phyloP scores from a whole-genome alignment of 768 basidiomycete genomes.

The Hygrophoropsis aurantiaca region DNA sequence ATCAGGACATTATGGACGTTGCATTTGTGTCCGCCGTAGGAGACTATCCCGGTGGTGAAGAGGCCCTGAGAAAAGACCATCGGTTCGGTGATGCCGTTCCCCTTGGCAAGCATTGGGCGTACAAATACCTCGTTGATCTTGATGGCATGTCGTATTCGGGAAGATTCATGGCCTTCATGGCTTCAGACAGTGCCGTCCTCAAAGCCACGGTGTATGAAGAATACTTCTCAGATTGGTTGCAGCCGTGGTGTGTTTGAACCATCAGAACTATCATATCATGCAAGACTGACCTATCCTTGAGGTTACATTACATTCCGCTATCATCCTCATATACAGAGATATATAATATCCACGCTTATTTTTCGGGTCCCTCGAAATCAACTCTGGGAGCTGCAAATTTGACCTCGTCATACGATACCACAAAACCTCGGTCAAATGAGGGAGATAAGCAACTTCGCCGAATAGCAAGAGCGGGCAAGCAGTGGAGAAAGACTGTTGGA shows the following conservation, averaged over 20 bases:
- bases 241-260: constrained; percentile 67
- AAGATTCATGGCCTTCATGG: constrained; percentile 80
- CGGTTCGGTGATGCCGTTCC: constrained; percentile 76
- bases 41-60: constrained; percentile 74
- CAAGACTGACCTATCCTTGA: constrained; percentile 29
- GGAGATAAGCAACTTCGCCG: constrained; percentile 73
- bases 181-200: constrained; percentile 85
- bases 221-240: constrained; percentile 88
- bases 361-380: constrained; percentile 76
- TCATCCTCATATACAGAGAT: constrained; percentile 86
- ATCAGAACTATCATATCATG: no score
- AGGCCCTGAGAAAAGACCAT: constrained; percentile 60
- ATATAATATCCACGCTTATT: constrained; percentile 92
- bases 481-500: constrained; percentile 87
- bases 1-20: constrained; percentile 81
- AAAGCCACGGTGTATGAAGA: constrained; percentile 92
- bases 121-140: constrained; percentile 90
- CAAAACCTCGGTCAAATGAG: constrained; percentile 41
- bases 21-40: constrained; percentile 82
- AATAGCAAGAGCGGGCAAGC: constrained; percentile 89
- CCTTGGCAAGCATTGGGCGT: constrained; percentile 85
- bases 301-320: constrained; percentile 95
- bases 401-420: constrained; percentile 34
- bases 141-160: constrained; percentile 97
- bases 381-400: constrained; percentile 55